phyloP scores from a whole-genome alignment of 805 yeast species.

The Saturnispora serradocipensis region DNA sequence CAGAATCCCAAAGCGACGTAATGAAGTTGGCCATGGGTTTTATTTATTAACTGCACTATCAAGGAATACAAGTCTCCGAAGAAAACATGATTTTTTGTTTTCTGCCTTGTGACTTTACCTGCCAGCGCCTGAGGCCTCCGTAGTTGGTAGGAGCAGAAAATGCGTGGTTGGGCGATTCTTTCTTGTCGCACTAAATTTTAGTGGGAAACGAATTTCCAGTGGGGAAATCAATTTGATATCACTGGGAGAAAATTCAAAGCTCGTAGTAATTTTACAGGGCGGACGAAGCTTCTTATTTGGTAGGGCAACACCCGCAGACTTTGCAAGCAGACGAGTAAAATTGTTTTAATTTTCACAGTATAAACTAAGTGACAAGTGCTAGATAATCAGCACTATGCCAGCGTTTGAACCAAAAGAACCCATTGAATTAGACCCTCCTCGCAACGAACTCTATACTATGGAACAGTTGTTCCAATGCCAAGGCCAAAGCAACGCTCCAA shows the following conservation, averaged over 20 bases:
- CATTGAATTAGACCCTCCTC: conserved; percentile 44
- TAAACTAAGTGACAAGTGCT: no score
- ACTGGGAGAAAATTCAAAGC: background rate
- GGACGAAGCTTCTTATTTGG: background rate
- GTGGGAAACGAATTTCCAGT: background rate
- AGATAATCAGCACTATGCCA: background rate
- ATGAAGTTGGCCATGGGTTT: conserved; percentile 29
- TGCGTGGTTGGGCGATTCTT: background rate
- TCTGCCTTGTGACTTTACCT: background rate
- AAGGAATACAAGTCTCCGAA: background rate
- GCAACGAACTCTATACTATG: conserved; percentile 32
- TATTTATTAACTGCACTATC: background rate
- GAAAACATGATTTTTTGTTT: background rate
- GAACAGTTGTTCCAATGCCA: conserved; percentile 12
- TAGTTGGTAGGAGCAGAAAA: background rate
- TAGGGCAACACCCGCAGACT: background rate
- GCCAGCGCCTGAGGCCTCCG: background rate
- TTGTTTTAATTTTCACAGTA: background rate
- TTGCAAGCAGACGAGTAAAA: background rate
- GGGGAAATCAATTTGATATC: background rate
- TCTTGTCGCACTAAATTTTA: background rate
- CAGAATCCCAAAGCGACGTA: conserved; percentile 76
- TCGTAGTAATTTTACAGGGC: background rate
- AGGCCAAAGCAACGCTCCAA: conserved; percentile 20
- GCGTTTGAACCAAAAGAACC: conserved; percentile 39